Conservation (phyloP, 805 yeast genomes). For the Kazachstania africana region DNA sequence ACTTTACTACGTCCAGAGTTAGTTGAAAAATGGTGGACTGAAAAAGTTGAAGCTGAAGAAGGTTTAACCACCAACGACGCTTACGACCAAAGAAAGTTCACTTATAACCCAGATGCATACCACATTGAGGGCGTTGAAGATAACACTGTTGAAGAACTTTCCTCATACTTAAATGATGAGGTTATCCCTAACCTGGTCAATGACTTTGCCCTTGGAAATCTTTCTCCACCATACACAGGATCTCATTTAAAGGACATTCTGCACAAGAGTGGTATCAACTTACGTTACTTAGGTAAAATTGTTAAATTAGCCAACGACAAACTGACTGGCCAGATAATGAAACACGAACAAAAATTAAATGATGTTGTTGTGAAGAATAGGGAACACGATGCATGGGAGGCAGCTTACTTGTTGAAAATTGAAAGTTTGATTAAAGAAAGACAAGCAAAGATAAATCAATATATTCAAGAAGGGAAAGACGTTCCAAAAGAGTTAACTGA, state of each 20-base stretch:
- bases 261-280: constrained; percentile 76
- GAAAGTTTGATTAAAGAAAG: constrained; percentile 26
- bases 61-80: constrained; percentile 24
- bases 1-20: constrained; percentile 77
- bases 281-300: constrained; percentile 69
- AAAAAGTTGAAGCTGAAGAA: constrained; percentile 38
- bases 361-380: constrained; percentile 18
- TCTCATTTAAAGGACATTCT: constrained; percentile 51
- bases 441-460: constrained; percentile 24
- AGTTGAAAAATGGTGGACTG: constrained; percentile 79
- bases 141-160: constrained; percentile 48
- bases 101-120: constrained; percentile 74
- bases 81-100: constrained; percentile 32
- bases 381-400: constrained; percentile 27
- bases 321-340: constrained; percentile 12
- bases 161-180: constrained; percentile 45
- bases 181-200: constrained; percentile 51
- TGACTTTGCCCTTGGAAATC: constrained; percentile 34
- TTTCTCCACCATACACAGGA: constrained; percentile 69
- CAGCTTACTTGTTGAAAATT: constrained; percentile 18
- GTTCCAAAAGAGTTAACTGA: constrained; percentile 26
- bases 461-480: constrained; percentile 24
- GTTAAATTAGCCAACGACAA: constrained; percentile 24
- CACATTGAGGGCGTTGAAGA: constrained; percentile 34
- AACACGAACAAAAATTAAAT: constrained; percentile 16